Evolutionary conservation across 2,329 filamentous ascomycete species (phyloP).

Genomic region (Epichloe bromicola): DNA sequence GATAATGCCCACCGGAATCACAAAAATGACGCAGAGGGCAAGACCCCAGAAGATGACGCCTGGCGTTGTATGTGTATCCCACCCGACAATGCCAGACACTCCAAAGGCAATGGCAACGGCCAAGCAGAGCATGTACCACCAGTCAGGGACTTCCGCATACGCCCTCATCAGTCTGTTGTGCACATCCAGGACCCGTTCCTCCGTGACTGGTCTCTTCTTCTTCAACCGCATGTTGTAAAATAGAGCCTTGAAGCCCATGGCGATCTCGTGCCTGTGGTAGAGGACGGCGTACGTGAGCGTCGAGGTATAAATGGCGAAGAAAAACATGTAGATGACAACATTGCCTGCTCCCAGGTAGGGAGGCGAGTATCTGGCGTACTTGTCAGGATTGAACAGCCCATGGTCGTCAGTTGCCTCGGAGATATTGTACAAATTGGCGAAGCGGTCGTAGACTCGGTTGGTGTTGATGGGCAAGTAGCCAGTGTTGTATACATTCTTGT

Average conservation of each 20-base stretch:
- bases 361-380: conserved; percentile 37
- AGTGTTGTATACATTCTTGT: conserved; percentile 43
- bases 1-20: conserved; percentile 39
- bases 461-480: conserved; percentile 41
- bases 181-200: conserved; percentile 28
- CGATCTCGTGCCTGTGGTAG: conserved; percentile 39
- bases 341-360: conserved; percentile 38
- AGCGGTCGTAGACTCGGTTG: conserved; percentile 38
- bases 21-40: conserved; percentile 34
- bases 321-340: conserved; percentile 39
- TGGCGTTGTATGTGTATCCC: conserved; percentile 37
- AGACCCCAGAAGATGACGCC: conserved; percentile 39
- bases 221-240: conserved; percentile 31
- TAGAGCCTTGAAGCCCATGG: conserved; percentile 34
- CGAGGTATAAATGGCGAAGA: conserved; percentile 41
- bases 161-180: conserved; percentile 35
- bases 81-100: conserved; percentile 32
- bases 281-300: conserved; percentile 36
- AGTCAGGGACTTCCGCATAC: conserved; percentile 37
- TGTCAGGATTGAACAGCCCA: conserved; percentile 30
- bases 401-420: conserved; percentile 26
- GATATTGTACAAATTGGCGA: conserved; percentile 34
- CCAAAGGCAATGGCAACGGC: conserved; percentile 31
- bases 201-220: conserved; percentile 21
- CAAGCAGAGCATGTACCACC: conserved; percentile 37